Percentiles rank a stretch among this genome's conserved stretches.
phyloP scores from a whole-genome alignment of 495 filamentous ascomycete genomes.

The Penicillium psychrofluorescens region DNA sequence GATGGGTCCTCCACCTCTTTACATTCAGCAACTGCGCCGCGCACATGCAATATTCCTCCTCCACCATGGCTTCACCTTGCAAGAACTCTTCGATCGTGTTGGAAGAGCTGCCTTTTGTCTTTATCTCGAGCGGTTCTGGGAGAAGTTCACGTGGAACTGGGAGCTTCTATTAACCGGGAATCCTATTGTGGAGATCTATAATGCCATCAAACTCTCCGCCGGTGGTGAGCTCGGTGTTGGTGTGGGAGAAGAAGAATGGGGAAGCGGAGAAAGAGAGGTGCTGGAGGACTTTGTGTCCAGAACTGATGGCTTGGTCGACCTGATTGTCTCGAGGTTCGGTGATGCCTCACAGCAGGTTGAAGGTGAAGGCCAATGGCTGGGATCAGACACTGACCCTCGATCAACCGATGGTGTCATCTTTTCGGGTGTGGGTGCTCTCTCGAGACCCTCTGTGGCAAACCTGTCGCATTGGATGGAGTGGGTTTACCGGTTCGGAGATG shows the following conservation, averaged over 20 bases:
- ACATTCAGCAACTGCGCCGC: slow-evolving; percentile 72
- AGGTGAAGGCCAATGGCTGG: slow-evolving; percentile 50
- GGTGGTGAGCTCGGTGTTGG: slow-evolving; percentile 89
- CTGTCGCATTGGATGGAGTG: slow-evolving; percentile 79
- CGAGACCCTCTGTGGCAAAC: slow-evolving; percentile 53
- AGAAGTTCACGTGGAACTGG: slow-evolving; percentile 73
- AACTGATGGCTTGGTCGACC: slow-evolving; percentile 66
- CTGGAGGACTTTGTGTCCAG: slow-evolving; percentile 69
- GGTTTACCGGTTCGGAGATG: slow-evolving; percentile 67
- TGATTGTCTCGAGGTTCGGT: slow-evolving; percentile 83
- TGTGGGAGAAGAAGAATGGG: slow-evolving; percentile 89
- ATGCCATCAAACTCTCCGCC: slow-evolving; percentile 81
- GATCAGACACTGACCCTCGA: slow-evolving; percentile 51
- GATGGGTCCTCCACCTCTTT: slow-evolving; percentile 70
- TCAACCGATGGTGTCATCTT: slow-evolving; percentile 79
- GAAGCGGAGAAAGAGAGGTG: slow-evolving; percentile 85
- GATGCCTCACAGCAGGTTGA: slow-evolving; percentile 21
- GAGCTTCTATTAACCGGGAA: slow-evolving; percentile 86
- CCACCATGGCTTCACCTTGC: slow-evolving; percentile 69
- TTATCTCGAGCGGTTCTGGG: slow-evolving; percentile 75
- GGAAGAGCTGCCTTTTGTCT: slow-evolving; percentile 51
- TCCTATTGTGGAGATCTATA: slow-evolving; percentile 69
- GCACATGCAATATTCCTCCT: slow-evolving; percentile 82
- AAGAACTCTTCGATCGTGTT: slow-evolving; percentile 57
- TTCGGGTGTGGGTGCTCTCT: slow-evolving; percentile 63